These are phyloP conservation scores for Linaria vulgaris DNA, from an alignment of 257 asterid genomes.

Conservation along the genomic window DNA sequence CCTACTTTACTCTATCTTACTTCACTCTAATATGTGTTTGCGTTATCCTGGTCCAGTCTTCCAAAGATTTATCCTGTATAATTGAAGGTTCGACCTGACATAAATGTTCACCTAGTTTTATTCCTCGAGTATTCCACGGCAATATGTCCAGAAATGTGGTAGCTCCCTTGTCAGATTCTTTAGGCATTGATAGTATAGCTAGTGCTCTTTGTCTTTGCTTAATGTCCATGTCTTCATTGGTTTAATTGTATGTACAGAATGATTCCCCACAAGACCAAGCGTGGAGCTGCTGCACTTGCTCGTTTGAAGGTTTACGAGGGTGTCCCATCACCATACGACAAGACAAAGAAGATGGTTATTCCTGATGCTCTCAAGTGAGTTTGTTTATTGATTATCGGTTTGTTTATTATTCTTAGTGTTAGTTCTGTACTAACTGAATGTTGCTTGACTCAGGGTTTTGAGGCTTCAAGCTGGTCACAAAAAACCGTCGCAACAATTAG, in stretches of 20 bases:
- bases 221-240: not conserved
- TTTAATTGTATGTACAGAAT: slow-evolving; percentile 37
- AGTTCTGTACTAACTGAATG: not conserved
- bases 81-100: too few species aligned
- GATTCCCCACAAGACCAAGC: slow-evolving; percentile 89
- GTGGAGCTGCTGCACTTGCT: slow-evolving; percentile 87
- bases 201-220: not conserved
- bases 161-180: too few species aligned
- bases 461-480: slow-evolving; percentile 93
- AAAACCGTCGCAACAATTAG: too few species aligned
- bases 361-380: slow-evolving; percentile 87
- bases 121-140: too few species aligned
- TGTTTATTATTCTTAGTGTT: not conserved
- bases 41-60: too few species aligned
- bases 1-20: too few species aligned
- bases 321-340: slow-evolving; percentile 80
- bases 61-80: too few species aligned
- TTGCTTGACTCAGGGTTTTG: slow-evolving; percentile 56
- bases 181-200: not conserved
- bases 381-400: not conserved
- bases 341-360: slow-evolving; percentile 76
- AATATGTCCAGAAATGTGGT: too few species aligned
- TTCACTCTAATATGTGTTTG: too few species aligned
- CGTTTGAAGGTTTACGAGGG: slow-evolving; percentile 84
- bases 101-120: too few species aligned